A percentile compares a stretch with the other conserved stretches of the same genome.
These are phyloP conservation scores for Cudoniella acicularis DNA, from an alignment of 495 filamentous ascomycete species.

Conservation along the genomic window DNA sequence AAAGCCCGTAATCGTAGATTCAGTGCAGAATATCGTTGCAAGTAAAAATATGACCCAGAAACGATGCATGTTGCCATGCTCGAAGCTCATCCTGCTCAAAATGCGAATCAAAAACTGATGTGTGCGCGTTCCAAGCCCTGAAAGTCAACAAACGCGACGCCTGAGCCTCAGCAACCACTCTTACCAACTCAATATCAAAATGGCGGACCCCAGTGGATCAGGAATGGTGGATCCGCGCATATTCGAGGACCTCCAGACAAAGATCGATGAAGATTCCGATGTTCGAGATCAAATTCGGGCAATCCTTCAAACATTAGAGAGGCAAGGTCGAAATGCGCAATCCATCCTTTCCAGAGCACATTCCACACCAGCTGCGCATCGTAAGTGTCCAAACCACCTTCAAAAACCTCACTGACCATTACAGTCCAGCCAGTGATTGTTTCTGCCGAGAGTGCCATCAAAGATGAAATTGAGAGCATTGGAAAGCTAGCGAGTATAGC, in stretches of 20 bases:
- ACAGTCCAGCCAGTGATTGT: conserved; percentile 37
- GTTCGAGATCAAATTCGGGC: conserved; percentile 81
- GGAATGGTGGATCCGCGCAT: conserved; percentile 72
- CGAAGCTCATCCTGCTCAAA: too few relatives aligned
- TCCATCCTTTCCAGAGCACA: conserved; percentile 85
- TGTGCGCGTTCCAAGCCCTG: too few relatives aligned
- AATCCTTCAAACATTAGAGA: conserved; percentile 72
- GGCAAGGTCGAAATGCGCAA: conserved; percentile 60
- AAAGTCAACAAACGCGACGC: too few relatives aligned
- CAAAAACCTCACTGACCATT: conserved; percentile 1
- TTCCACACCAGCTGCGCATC: conserved; percentile 71
- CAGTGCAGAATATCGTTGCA: too few relatives aligned
- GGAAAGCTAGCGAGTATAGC: conserved; percentile 62
- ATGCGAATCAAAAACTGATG: too few relatives aligned
- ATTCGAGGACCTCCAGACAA: conserved; percentile 82
- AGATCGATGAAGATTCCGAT: conserved; percentile 81
- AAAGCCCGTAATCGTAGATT: too few relatives aligned
- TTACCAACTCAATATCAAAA: not conserved
- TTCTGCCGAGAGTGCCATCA: conserved; percentile 53
- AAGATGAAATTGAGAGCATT: conserved; percentile 52
- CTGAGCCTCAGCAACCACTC: too few relatives aligned
- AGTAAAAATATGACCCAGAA: too few relatives aligned
- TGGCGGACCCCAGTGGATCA: not conserved
- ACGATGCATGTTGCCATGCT: too few relatives aligned
- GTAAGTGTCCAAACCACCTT: conserved; percentile 49